Conservation (phyloP, 2,329 filamentous ascomycete genomes). For the Coleophoma cylindrospora region DNA sequence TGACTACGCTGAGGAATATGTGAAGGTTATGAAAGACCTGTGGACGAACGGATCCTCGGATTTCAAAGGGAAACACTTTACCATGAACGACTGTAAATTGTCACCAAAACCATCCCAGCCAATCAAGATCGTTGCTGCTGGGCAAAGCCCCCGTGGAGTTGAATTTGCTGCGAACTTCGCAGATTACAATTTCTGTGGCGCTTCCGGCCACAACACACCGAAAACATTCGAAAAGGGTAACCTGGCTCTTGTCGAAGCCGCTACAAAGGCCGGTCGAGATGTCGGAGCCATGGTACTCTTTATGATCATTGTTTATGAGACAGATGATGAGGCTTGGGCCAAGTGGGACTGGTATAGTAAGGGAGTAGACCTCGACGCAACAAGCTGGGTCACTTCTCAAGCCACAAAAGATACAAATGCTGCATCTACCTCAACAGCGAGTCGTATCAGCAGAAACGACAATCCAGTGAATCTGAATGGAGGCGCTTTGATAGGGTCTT, state of each 20-base stretch:
- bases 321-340: constrained; percentile 19
- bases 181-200: constrained; percentile 24
- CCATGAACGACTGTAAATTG: constrained; percentile 26
- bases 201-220: constrained; percentile 22
- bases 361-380: constrained; percentile 18
- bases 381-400: constrained; percentile 20
- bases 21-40: constrained; percentile 24
- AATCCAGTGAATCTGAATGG: constrained; percentile 22
- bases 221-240: constrained; percentile 16
- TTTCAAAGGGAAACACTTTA: constrained; percentile 24
- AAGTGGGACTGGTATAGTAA: constrained; percentile 24
- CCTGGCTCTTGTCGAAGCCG: constrained; percentile 20
- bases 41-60: constrained; percentile 22
- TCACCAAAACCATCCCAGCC: constrained; percentile 6
- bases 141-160: constrained; percentile 21
- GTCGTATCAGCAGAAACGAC: constrained; percentile 3
- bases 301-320: constrained; percentile 22
- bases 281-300: constrained; percentile 25
- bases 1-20: constrained; percentile 25
- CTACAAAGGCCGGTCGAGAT: constrained; percentile 16
- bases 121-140: constrained; percentile 22
- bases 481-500: constrained; percentile 20
- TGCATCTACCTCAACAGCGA: constrained; percentile 19
- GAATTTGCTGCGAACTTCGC: constrained; percentile 22
- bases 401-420: constrained; percentile 19